Evolutionary conservation across 176 grass and related monocot genomes (phyloP).

Genomic region (Hyparrhenia diplandra): DNA sequence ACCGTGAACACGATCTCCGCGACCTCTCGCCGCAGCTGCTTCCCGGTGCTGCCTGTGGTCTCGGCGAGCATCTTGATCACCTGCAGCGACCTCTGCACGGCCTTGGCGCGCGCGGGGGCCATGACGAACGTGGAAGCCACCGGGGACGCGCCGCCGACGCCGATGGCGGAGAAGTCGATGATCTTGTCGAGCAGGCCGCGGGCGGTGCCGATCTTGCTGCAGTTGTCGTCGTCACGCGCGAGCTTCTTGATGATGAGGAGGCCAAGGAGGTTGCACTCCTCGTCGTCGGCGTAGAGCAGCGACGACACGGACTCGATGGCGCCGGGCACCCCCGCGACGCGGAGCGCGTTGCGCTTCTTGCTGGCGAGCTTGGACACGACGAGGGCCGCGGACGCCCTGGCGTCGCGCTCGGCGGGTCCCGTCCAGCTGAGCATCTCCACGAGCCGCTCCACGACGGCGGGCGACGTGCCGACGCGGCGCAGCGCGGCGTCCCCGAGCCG

Average conservation of each 20-base stretch:
- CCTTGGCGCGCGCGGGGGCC: constrained; percentile 29
- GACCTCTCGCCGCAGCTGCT: constrained; percentile 48
- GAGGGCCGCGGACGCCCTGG: constrained; percentile 44
- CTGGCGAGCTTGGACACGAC: constrained; percentile 67
- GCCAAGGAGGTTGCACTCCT: constrained; percentile 59
- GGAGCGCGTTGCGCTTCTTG: constrained; percentile 57
- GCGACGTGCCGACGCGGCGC: constrained; percentile 40
- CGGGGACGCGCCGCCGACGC: neutral
- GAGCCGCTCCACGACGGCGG: constrained; percentile 44
- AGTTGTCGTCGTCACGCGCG: constrained; percentile 66
- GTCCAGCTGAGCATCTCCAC: constrained; percentile 71
- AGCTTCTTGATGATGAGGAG: constrained; percentile 81
- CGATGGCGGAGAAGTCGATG: constrained; percentile 51
- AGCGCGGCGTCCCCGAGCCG: constrained; percentile 32
- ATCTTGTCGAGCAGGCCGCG: constrained; percentile 77
- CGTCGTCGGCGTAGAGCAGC: constrained; percentile 38
- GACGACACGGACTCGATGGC: constrained; percentile 65
- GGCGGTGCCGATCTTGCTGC: constrained; percentile 58
- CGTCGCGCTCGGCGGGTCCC: constrained; percentile 27
- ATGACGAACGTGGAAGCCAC: neutral
- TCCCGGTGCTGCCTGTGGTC: constrained; percentile 50
- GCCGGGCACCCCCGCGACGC: constrained; percentile 42
- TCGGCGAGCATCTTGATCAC: constrained; percentile 69
- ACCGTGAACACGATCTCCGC: constrained; percentile 65
- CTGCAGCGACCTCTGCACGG: constrained; percentile 64